These are phyloP conservation scores for Cutaneotrichosporon sp. DNA, from an alignment of 1,284 basidiomycete species.

Conservation along the genomic window DNA sequence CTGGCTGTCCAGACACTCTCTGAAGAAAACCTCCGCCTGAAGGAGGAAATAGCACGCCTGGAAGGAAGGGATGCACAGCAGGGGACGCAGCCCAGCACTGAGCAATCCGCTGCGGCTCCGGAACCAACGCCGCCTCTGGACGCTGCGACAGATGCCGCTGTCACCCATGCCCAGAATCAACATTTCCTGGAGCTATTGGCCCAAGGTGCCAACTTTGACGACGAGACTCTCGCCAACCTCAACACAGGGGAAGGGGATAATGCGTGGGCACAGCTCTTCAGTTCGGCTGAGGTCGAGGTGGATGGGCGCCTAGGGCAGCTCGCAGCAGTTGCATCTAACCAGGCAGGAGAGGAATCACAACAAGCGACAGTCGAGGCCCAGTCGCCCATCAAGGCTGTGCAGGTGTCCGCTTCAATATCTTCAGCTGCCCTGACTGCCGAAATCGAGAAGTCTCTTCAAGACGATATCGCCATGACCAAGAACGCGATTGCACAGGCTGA, in stretches of 20 bases:
- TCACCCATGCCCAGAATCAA: background rate
- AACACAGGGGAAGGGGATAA: slow-evolving; percentile 15
- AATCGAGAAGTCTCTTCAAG: slow-evolving; percentile 36
- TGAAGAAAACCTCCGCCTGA: slow-evolving; percentile 41
- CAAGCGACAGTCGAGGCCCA: background rate
- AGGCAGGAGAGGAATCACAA: slow-evolving; percentile 14
- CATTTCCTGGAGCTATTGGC: background rate
- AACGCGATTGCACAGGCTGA: slow-evolving; percentile 29
- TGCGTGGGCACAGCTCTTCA: slow-evolving; percentile 2
- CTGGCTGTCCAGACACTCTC: slow-evolving; percentile 29
- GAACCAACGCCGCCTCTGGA: background rate
- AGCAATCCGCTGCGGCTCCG: too few species aligned
- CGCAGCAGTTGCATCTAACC: slow-evolving; percentile 35
- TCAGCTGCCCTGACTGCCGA: slow-evolving; percentile 34
- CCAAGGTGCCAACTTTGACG: background rate
- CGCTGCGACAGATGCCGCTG: background rate
- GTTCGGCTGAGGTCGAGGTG: slow-evolving; percentile 23
- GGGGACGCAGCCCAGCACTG: background rate
- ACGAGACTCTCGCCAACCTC: too few species aligned
- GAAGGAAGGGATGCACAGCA: slow-evolving; percentile 12
- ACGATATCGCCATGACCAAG: slow-evolving; percentile 35
- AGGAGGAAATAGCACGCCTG: slow-evolving; percentile 33
- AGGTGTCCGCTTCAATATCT: too few species aligned
- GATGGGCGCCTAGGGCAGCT: slow-evolving; percentile 40
- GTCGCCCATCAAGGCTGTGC: background rate